A percentile compares a stretch with the other conserved stretches of the same genome.
Conservation (phyloP, 2,329 filamentous ascomycete species). For the Karstenula rhodostoma region DNA sequence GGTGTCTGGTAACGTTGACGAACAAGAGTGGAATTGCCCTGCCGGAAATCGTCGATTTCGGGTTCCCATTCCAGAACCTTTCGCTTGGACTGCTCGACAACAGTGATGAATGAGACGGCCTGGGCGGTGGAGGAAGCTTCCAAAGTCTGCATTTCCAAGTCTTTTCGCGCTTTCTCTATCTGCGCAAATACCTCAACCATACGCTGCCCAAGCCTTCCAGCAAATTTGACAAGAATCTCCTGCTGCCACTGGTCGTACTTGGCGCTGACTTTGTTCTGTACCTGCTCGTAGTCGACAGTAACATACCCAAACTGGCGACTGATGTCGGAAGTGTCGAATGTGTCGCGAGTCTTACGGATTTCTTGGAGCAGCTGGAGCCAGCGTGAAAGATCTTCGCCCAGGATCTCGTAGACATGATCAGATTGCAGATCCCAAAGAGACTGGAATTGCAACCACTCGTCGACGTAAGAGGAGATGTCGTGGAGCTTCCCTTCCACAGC, state of each 20-base stretch:
- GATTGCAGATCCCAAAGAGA: conserved; percentile 97
- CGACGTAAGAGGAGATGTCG: conserved; percentile 84
- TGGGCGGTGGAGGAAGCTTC: conserved; percentile 96
- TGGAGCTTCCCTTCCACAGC: conserved; percentile 83
- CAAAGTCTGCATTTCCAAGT: conserved; percentile 89
- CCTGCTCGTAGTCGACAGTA: conserved; percentile 96
- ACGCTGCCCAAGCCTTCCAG: conserved; percentile 82
- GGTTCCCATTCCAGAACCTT: conserved; percentile 94
- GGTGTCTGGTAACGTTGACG: conserved; percentile 95
- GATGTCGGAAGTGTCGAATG: conserved; percentile 96
- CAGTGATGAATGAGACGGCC: conserved; percentile 97
- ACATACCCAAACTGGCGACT: conserved; percentile 93
- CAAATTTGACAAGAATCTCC: conserved; percentile 94
- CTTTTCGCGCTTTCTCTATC: conserved; percentile 86
- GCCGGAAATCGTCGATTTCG: conserved; percentile 93
- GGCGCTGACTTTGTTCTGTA: conserved; percentile 97
- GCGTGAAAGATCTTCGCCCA: conserved; percentile 88
- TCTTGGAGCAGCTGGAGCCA: conserved; percentile 98
- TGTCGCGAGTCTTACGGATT: conserved; percentile 92
- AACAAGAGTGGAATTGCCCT: conserved; percentile 90
- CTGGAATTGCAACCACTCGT: conserved; percentile 98
- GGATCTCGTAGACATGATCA: conserved; percentile 90
- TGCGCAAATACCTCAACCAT: conserved; percentile 94
- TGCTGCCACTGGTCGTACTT: conserved; percentile 99
- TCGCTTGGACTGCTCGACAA: conserved; percentile 93